A percentile compares a stretch with the other conserved stretches of the same genome.
Conservation (phyloP, 2,329 filamentous ascomycete species). For the Trichoderma asperellum region DNA sequence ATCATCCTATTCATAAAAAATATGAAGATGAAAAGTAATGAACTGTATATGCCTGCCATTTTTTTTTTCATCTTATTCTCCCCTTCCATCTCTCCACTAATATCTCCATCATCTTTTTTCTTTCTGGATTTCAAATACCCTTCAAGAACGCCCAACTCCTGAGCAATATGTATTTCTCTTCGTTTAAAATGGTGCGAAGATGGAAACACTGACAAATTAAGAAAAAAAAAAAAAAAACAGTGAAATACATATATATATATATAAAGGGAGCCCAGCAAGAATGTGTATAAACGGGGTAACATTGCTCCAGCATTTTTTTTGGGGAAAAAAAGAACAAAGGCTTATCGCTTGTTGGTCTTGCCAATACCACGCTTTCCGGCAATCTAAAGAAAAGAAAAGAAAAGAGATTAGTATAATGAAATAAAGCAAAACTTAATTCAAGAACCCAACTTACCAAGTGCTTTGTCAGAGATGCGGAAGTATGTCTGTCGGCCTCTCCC, state of each 20-base stretch:
- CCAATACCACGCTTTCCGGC: conserved; percentile 92
- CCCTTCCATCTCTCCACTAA: too few relatives aligned
- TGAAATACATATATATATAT: neutral
- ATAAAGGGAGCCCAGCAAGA: neutral
- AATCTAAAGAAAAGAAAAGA: conserved; percentile 54
- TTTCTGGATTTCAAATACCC: conserved; percentile 21
- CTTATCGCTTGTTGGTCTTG: conserved; percentile 75
- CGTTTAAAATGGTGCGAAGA: neutral
- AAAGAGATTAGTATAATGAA: conserved; percentile 10
- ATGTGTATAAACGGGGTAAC: conserved; percentile 14
- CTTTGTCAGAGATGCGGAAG: conserved; percentile 78
- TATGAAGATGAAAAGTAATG: neutral
- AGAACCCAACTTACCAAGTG: conserved; percentile 74
- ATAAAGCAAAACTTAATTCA: neutral
- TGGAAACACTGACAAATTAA: neutral
- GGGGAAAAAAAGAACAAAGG: neutral
- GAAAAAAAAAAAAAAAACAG: neutral
- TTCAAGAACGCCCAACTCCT: conserved; percentile 40
- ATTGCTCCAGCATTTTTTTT: neutral
- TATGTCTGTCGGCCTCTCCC: conserved; percentile 95
- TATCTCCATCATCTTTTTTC: neutral
- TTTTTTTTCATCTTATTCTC: neutral
- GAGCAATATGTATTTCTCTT: conserved; percentile 32
- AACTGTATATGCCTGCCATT: neutral
- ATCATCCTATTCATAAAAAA: neutral